Conservation (phyloP, 192 early-diverging fungal species). For the Backusella tarrabulga region DNA sequence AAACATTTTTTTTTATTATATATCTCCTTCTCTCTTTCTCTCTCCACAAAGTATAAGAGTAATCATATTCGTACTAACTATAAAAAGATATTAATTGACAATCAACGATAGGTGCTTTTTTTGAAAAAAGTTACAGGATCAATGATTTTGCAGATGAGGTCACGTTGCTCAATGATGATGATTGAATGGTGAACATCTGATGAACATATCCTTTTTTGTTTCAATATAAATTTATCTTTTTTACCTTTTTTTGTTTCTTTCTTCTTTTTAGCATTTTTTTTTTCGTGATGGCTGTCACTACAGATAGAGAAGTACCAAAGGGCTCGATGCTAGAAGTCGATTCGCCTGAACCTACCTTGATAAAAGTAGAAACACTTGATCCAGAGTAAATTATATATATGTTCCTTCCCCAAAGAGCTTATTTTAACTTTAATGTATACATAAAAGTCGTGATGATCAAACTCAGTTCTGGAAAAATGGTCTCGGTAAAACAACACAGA, state of each 20-base stretch:
- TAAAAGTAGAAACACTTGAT: conserved; percentile 9
- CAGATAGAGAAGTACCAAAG: conserved; percentile 6
- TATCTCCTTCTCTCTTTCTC: background rate
- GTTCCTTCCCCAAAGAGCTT: background rate
- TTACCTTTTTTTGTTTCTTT: background rate
- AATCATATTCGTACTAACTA: background rate
- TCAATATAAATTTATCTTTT: background rate
- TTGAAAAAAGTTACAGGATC: background rate
- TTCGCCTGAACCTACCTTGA: conserved; percentile 29
- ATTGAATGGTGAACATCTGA: background rate
- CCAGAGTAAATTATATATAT: conserved; percentile 18
- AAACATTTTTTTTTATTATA: background rate
- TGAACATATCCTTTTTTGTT: background rate
- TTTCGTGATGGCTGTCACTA: background rate
- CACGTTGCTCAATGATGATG: background rate
- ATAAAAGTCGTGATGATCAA: conserved; percentile 18
- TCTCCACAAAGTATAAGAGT: background rate
- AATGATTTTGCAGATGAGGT: background rate
- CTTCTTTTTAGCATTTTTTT: background rate
- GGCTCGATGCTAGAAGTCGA: conserved; percentile 29
- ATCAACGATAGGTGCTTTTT: background rate
- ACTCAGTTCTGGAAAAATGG: conserved; percentile 61
- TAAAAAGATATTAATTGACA: background rate
- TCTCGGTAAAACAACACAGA: conserved; percentile 57
- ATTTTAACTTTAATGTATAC: background rate